These are phyloP conservation scores for Aschersonia sp. DNA, from an alignment of 2,329 filamentous ascomycete species.

Conservation along the genomic window DNA sequence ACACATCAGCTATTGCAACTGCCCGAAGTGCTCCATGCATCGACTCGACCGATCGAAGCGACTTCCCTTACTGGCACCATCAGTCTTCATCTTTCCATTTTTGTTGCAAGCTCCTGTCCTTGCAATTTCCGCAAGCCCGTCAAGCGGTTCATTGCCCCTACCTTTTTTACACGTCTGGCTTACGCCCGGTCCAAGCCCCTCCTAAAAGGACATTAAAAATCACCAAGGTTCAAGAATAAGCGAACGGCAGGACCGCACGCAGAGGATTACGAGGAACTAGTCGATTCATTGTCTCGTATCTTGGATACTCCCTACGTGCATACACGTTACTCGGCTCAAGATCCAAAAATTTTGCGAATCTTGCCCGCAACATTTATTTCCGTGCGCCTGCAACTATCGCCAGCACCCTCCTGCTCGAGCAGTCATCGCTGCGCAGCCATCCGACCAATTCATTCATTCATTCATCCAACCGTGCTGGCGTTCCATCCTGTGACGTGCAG, in stretches of 20 bases:
- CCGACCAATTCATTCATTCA: not conserved
- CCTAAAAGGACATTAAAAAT: not conserved
- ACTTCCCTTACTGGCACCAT: no score
- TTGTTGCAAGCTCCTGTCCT: not conserved
- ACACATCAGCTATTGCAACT: not conserved
- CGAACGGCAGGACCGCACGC: not conserved
- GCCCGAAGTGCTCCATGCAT: no score
- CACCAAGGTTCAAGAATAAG: not conserved
- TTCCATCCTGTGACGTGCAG: not conserved
- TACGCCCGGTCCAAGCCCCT: not conserved
- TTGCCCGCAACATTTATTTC: no score
- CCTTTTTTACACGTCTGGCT: not conserved
- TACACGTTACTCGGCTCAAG: no score
- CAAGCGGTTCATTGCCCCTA: not conserved
- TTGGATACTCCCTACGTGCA: not conserved
- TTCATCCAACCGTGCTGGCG: not conserved
- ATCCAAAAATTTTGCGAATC: no score
- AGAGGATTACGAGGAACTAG: not conserved
- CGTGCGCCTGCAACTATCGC: no score
- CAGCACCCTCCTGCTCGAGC: not conserved
- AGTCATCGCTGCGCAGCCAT: not conserved
- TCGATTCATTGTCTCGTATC: not conserved
- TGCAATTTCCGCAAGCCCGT: not conserved
- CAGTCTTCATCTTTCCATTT: no score
- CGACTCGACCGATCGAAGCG: no score